Percentiles rank a stretch among this genome's conserved stretches.
Evolutionary conservation across 2,329 filamentous ascomycete species (phyloP).

Genomic region (Cladosporium phlei): DNA sequence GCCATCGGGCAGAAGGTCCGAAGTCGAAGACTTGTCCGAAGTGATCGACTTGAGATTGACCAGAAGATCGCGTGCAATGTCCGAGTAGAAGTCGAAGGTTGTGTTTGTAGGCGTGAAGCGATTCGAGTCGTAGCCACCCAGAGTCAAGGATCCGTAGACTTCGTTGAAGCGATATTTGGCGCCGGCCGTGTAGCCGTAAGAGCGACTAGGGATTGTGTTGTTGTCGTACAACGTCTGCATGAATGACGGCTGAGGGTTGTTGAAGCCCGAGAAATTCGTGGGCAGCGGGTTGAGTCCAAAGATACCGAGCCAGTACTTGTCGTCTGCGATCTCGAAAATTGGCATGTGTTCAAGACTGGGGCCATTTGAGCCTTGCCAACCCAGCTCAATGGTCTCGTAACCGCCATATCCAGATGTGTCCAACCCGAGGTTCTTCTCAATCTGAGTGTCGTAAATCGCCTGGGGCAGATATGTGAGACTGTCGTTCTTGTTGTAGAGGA

Average conservation of each 20-base stretch:
- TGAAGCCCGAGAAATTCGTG: slow-evolving; percentile 34
- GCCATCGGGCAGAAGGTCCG: slow-evolving; percentile 26
- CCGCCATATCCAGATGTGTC: slow-evolving; percentile 28
- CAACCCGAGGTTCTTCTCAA: slow-evolving; percentile 51
- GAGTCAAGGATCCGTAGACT: slow-evolving; percentile 34
- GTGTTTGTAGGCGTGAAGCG: slow-evolving; percentile 33
- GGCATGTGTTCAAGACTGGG: slow-evolving; percentile 28
- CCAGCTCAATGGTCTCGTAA: slow-evolving; percentile 32
- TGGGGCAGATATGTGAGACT: slow-evolving; percentile 58
- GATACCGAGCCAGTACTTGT: slow-evolving; percentile 30
- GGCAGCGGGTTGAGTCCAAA: slow-evolving; percentile 33
- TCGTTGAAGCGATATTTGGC: slow-evolving; percentile 33
- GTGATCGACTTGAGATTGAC: slow-evolving; percentile 31
- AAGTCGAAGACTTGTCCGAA: slow-evolving; percentile 20
- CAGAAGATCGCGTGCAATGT: slow-evolving; percentile 31
- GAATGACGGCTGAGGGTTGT: slow-evolving; percentile 33
- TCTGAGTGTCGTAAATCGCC: slow-evolving; percentile 57
- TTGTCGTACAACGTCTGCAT: slow-evolving; percentile 29
- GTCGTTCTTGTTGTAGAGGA: slow-evolving; percentile 45
- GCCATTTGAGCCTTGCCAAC: slow-evolving; percentile 32
- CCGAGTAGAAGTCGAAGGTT: slow-evolving; percentile 27
- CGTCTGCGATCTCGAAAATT: slow-evolving; percentile 25
- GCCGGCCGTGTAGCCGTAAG: slow-evolving; percentile 37
- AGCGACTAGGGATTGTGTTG: slow-evolving; percentile 32
- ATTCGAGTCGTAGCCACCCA: slow-evolving; percentile 38